Conservation (phyloP, 768 basidiomycete species). For the Hypholoma sublateritium region DNA sequence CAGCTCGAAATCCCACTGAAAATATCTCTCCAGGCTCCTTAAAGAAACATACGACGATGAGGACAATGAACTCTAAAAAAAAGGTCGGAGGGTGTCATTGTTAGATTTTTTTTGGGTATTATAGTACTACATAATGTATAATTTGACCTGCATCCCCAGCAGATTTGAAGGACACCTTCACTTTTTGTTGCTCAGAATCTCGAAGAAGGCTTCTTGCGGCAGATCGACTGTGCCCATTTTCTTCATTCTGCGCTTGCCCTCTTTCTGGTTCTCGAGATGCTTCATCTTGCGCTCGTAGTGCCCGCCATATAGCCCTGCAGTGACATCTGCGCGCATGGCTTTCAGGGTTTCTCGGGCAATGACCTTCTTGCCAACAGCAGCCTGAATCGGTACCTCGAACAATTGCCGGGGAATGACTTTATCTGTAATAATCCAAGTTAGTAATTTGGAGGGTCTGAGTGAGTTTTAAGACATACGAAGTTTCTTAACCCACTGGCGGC, state of each 20-base stretch:
- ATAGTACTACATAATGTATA: constrained; percentile 17
- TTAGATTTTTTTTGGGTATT: constrained; percentile 14
- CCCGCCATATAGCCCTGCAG: constrained; percentile 92
- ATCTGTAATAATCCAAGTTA: constrained; percentile 41
- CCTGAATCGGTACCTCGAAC: constrained; percentile 96
- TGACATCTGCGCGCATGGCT: constrained; percentile 88
- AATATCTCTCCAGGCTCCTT: constrained; percentile 54
- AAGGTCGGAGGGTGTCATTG: constrained; percentile 7
- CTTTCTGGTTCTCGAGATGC: constrained; percentile 88
- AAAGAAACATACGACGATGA: constrained; percentile 97
- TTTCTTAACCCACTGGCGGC: constrained; percentile 86
- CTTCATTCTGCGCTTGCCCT: constrained; percentile 89
- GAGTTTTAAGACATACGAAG: constrained; percentile 57
- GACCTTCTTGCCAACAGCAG: constrained; percentile 82
- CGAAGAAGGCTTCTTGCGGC: constrained; percentile 95
- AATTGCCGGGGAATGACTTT: constrained; percentile 91
- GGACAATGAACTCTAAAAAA: constrained; percentile 71
- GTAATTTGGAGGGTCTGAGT: background rate
- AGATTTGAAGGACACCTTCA: constrained; percentile 8
- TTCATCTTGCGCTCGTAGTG: constrained; percentile 94
- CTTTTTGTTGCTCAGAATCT: constrained; percentile 71
- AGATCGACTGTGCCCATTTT: constrained; percentile 85
- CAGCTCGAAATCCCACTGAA: constrained; percentile 10
- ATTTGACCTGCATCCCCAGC: constrained; percentile 4
- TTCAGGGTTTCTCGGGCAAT: constrained; percentile 88